These are phyloP conservation scores for Cydonia oblonga DNA, from an alignment of 331 rosid species.

Conservation along the genomic window DNA sequence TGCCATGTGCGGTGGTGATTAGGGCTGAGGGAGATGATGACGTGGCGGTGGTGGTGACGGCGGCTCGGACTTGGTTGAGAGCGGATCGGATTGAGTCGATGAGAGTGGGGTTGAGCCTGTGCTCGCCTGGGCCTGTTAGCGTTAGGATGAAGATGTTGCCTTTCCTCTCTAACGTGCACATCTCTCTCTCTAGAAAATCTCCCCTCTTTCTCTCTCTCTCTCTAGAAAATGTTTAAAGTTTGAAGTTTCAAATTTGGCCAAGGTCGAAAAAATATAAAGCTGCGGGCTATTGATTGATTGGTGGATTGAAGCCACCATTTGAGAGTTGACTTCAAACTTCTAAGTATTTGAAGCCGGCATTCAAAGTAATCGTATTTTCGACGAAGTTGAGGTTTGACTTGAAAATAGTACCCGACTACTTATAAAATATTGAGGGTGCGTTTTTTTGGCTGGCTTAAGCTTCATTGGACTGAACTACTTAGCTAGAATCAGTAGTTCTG, in stretches of 20 bases:
- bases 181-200: neutral
- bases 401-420: no score
- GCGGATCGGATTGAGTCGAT: constrained; percentile 41
- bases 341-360: neutral
- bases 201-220: neutral
- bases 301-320: neutral
- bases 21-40: constrained; percentile 34
- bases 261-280: neutral
- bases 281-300: neutral
- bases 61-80: constrained; percentile 41
- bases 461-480: no score
- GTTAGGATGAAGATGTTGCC: constrained; percentile 59
- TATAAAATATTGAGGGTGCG: no score
- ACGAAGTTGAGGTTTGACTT: no score
- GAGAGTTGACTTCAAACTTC: no score
- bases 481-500: no score
- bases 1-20: constrained; percentile 85
- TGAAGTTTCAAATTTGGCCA: neutral
- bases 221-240: neutral
- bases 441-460: no score
- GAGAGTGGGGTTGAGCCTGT: constrained; percentile 64
- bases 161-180: constrained; percentile 63
- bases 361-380: no score
- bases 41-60: constrained; percentile 13
- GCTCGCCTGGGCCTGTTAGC: constrained; percentile 51